Conservation (phyloP, 768 basidiomycete species). For the Lactifluus piperatus region DNA sequence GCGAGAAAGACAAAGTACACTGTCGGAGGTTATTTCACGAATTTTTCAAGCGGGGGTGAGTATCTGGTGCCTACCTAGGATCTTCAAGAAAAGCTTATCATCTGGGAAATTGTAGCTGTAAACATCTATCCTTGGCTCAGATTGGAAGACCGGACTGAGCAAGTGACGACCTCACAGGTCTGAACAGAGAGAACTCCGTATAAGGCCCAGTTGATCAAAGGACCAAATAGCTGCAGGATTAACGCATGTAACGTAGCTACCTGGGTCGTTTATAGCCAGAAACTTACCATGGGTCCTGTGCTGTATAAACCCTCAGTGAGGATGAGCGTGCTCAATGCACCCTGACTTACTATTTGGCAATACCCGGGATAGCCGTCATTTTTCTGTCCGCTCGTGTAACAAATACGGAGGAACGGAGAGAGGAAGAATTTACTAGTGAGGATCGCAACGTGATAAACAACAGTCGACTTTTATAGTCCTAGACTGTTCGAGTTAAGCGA, state of each 20-base stretch:
- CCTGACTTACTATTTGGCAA: not conserved
- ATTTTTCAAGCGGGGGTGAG: too few relatives aligned
- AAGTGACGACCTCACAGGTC: not conserved
- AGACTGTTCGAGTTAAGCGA: too few relatives aligned
- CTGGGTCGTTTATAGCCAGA: not conserved
- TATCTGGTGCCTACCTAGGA: not conserved
- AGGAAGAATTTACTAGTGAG: not conserved
- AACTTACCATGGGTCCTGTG: slow-evolving; percentile 5
- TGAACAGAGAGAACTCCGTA: not conserved
- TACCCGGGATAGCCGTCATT: not conserved
- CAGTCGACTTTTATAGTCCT: not conserved
- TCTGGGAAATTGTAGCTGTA: slow-evolving; percentile 13
- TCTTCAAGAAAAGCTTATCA: not conserved
- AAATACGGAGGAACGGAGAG: not conserved
- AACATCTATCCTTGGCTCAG: not conserved
- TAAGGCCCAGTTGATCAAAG: not conserved
- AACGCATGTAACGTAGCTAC: not conserved
- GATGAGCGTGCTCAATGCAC: not conserved
- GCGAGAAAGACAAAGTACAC: slow-evolving; percentile 4
- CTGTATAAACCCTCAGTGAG: not conserved
- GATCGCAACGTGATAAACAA: not conserved
- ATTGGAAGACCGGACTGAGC: not conserved
- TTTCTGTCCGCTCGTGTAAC: not conserved
- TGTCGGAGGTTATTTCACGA: not conserved
- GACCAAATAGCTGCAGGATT: not conserved